Evolutionary conservation across 768 basidiomycete species (phyloP).

Genomic region (Roridomyces roridus): DNA sequence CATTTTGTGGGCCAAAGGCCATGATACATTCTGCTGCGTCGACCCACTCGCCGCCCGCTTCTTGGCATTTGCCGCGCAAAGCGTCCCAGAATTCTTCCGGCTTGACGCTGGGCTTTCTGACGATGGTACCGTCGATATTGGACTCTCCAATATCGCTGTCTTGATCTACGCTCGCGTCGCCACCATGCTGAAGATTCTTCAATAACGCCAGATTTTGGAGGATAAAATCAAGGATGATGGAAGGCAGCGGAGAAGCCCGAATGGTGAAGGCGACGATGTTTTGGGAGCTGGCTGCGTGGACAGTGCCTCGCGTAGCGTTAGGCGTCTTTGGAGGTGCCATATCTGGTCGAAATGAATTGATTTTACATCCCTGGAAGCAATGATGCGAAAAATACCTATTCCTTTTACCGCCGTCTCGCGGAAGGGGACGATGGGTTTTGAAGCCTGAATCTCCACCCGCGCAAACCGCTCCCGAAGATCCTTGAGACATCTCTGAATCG

Average conservation of each 20-base stretch:
- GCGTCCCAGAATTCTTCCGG: conserved; percentile 84
- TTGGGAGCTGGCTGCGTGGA: conserved; percentile 70
- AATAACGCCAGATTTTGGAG: conserved; percentile 72
- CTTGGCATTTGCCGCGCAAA: conserved; percentile 65
- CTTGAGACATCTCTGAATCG: conserved; percentile 84
- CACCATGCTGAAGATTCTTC: conserved; percentile 58
- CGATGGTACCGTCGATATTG: conserved; percentile 62
- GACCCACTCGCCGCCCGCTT: conserved; percentile 87
- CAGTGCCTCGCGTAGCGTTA: conserved; percentile 76
- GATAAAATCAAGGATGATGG: conserved; percentile 75
- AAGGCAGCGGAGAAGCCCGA: conserved; percentile 82
- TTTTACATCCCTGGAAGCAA: background rate
- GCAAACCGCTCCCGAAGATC: conserved; percentile 97
- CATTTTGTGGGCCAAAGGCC: conserved; percentile 90
- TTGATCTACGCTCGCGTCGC: conserved; percentile 39
- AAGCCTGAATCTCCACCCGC: conserved; percentile 89
- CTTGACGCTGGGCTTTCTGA: conserved; percentile 66
- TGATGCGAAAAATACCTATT: conserved; percentile 52
- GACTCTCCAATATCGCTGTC: conserved; percentile 43
- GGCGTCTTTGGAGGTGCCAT: conserved; percentile 85
- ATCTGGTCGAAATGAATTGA: conserved; percentile 51
- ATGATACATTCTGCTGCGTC: conserved; percentile 75
- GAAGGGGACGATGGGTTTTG: conserved; percentile 97
- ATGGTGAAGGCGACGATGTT: conserved; percentile 82
- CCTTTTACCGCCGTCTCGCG: conserved; percentile 91